phyloP scores from a whole-genome alignment of 352 stramenopile species.

The Phytophthora rubi region DNA sequence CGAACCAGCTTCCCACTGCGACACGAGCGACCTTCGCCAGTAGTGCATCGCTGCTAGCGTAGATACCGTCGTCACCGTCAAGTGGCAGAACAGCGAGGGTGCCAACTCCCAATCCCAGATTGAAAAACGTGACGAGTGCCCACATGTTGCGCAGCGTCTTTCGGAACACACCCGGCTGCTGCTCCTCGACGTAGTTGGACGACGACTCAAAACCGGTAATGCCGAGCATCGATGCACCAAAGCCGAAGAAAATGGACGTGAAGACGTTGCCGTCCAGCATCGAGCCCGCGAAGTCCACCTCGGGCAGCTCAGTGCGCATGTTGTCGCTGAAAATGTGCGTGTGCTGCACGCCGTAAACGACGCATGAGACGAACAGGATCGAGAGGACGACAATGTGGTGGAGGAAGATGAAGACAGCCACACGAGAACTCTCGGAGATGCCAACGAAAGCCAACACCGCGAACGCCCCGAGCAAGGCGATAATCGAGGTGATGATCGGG shows the following conservation, averaged over 20 bases:
- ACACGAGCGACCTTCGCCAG: conserved; percentile 60
- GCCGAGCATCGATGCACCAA: conserved; percentile 80
- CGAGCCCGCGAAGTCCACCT: conserved; percentile 59
- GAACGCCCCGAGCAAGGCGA: neutral
- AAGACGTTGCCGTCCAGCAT: conserved; percentile 47
- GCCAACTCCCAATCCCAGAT: conserved; percentile 69
- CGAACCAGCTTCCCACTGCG: conserved; percentile 41
- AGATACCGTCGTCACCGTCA: conserved; percentile 45
- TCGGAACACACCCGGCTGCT: conserved; percentile 74
- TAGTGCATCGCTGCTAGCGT: conserved; percentile 50
- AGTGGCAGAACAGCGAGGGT: conserved; percentile 77
- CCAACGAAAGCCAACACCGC: neutral
- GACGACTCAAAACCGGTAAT: conserved; percentile 91
- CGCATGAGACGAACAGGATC: conserved; percentile 52
- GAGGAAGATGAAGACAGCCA: conserved; percentile 86
- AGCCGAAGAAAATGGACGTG: conserved; percentile 77
- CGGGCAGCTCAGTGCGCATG: conserved; percentile 54
- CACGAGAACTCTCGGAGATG: conserved; percentile 60
- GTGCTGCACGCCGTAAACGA: conserved; percentile 69
- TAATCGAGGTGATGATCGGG: neutral
- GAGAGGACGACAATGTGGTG: conserved; percentile 74
- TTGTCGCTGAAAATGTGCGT: conserved; percentile 67
- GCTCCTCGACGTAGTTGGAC: conserved; percentile 89
- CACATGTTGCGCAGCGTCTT: conserved; percentile 83
- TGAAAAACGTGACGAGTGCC: conserved; percentile 80